Evolutionary conservation across 164 flowering plant species (phyloP).

Genomic region (Chloranthus sessilifolius): DNA sequence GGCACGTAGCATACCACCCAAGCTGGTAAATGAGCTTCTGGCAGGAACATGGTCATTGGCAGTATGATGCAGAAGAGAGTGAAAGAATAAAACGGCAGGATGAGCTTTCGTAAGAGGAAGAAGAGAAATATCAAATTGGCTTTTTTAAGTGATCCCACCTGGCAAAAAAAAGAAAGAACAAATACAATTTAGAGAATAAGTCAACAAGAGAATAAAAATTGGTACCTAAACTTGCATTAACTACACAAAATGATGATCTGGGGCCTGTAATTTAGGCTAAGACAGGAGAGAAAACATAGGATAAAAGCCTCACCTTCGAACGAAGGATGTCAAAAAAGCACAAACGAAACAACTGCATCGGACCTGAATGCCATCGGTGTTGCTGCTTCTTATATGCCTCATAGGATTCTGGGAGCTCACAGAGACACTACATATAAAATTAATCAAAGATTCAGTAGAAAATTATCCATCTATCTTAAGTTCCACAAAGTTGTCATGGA

Average conservation of each 20-base stretch:
- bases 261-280: not conserved
- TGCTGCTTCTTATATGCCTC: constrained; percentile 98
- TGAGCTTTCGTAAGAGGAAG: constrained; percentile 85
- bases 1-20: constrained; percentile 98
- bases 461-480: not conserved
- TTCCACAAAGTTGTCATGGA: not conserved
- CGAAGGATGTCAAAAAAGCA: constrained; percentile 70
- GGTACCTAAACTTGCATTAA: not conserved
- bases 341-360: constrained; percentile 91
- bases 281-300: not conserved
- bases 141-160: constrained; percentile 73
- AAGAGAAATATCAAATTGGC: constrained; percentile 80
- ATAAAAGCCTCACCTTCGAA: constrained; percentile 47
- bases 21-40: constrained; percentile 87
- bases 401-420: constrained; percentile 96
- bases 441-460: not conserved
- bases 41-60: constrained; percentile 89
- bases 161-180: constrained; percentile 16
- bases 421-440: constrained; percentile 57
- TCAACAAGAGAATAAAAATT: not conserved
- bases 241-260: not conserved
- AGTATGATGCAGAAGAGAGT: constrained; percentile 97
- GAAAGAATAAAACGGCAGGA: constrained; percentile 93
- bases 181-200: not conserved
- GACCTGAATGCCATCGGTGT: constrained; percentile 98